Evolutionary conservation across 2,329 filamentous ascomycete genomes (phyloP), one percentile per base, ranked within the genome.

Genomic region (Huntiella savannae): DNA sequence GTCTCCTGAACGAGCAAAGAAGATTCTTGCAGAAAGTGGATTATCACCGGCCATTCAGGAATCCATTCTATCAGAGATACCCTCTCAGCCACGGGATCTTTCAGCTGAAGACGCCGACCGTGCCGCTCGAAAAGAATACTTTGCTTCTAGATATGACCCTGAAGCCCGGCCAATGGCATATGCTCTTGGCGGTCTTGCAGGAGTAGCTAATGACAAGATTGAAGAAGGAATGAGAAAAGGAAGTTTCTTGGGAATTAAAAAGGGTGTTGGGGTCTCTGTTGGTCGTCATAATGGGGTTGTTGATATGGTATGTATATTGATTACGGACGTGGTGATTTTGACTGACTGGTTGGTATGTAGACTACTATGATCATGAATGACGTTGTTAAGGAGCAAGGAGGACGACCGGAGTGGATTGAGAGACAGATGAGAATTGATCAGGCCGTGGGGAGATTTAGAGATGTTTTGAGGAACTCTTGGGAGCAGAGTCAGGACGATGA

Each of bases 361-460:
- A 96, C 91, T 0, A 88, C 96, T 61, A 95, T 95, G 59, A 83
- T 96, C 55, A 81, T 96, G 80, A 96, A 98, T 63, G 91, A 92
- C 63, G 95, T 96, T 66, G 95, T 98, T 52, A 83, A 95, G 63
- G 80, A 82, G 49, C 91, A 98, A 61, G 87, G 94, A 15, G 83
- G 96, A 50, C 84, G 93, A 1, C 91, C 91, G 1, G 88, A 88
- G 0, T 98, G 91, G 91, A 96, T 98, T 50, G 91, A 98, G 62
- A 96, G 95, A 63, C 91, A 98, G 60, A 88, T 96, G 58, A 86
- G 95, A 55, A 65, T 96, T 4, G 70, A 77, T 8, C 76, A 74
- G 50, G 72, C 82, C 0, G 71, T 78, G 1, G 70, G 68, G 10
- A 68, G 69, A 1, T 95, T 98, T 57, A 73, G 91, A 2, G 63